Conservation (phyloP, 176 grass and related monocot genomes). For the Bromus sterilis region DNA sequence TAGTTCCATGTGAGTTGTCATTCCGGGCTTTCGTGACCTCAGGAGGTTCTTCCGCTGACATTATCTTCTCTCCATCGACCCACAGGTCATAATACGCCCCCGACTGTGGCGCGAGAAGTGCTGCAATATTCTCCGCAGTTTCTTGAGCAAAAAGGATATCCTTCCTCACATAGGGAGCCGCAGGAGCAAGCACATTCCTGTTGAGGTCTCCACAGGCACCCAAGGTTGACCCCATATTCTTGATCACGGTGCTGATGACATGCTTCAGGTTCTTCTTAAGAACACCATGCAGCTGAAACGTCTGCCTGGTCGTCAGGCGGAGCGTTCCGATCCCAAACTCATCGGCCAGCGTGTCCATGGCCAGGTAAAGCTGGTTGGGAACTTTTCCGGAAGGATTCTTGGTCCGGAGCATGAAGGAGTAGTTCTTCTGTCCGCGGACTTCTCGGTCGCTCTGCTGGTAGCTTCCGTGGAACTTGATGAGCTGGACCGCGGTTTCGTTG, state of each 20-base stretch:
- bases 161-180: conserved; percentile 70
- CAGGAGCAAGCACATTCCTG: conserved; percentile 95
- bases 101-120: conserved; percentile 84
- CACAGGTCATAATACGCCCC: conserved; percentile 97
- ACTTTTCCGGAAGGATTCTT: conserved; percentile 97
- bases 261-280: conserved; percentile 94
- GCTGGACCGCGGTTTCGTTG: conserved; percentile 73
- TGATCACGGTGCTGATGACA: conserved; percentile 76
- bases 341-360: conserved; percentile 86
- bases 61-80: conserved; percentile 98
- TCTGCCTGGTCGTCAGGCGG: conserved; percentile 87
- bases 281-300: conserved; percentile 93
- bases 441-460: conserved; percentile 90
- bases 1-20: conserved; percentile 88
- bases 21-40: conserved; percentile 82
- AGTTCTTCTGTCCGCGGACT: conserved; percentile 72
- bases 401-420: conserved; percentile 95
- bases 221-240: conserved; percentile 93
- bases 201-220: conserved; percentile 97
- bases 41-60: conserved; percentile 82
- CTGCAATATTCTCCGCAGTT: conserved; percentile 82
- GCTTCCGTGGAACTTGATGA: conserved; percentile 97
- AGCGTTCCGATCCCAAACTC: conserved; percentile 95
- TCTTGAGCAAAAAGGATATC: conserved; percentile 75
- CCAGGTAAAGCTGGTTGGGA: conserved; percentile 76